A percentile compares a stretch with the other conserved stretches of the same genome.
Evolutionary conservation across 2,329 filamentous ascomycete species (phyloP).

Genomic region (Escovopsis weberi): DNA sequence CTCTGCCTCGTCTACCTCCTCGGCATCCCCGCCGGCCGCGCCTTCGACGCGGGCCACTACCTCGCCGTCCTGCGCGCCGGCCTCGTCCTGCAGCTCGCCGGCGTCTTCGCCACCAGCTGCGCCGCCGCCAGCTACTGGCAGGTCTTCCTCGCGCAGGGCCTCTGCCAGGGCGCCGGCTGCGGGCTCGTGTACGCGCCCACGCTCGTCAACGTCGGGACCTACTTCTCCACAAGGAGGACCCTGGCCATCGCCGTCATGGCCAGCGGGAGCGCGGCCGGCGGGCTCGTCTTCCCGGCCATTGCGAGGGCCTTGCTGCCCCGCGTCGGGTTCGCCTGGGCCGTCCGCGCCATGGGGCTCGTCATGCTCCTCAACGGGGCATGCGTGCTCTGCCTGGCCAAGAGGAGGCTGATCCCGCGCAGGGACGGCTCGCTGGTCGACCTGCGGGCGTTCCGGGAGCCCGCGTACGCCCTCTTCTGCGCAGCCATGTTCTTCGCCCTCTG

Average conservation of each 20-base stretch:
- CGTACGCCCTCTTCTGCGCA: conserved; percentile 24
- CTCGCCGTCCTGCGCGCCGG: conserved; percentile 19
- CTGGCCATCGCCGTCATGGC: conserved; percentile 46
- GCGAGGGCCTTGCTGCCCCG: conserved; percentile 40
- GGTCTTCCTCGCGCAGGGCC: conserved; percentile 35
- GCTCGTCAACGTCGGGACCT: conserved; percentile 41
- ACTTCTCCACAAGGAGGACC: conserved; percentile 43
- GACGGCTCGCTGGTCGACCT: conserved; percentile 36
- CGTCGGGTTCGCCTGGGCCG: conserved; percentile 50
- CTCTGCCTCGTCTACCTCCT: conserved; percentile 26
- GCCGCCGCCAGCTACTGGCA: conserved; percentile 28
- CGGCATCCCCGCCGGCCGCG: conserved; percentile 26
- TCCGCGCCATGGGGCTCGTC: conserved; percentile 46
- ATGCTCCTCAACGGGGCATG: conserved; percentile 31
- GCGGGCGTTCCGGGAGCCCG: conserved; percentile 32
- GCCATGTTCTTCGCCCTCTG: conserved; percentile 28
- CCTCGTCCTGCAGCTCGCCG: conserved; percentile 27
- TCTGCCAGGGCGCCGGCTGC: conserved; percentile 41
- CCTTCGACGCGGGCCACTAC: conserved; percentile 28
- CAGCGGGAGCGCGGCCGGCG: conserved; percentile 45
- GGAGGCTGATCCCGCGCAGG: conserved; percentile 32
- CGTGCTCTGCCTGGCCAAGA: conserved; percentile 27
- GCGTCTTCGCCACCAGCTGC: conserved; percentile 31
- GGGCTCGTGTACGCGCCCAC: conserved; percentile 40
- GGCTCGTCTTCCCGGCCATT: conserved; percentile 47